Evolutionary conservation across 257 asterid species (phyloP).

Genomic region (Solanum rostratum): DNA sequence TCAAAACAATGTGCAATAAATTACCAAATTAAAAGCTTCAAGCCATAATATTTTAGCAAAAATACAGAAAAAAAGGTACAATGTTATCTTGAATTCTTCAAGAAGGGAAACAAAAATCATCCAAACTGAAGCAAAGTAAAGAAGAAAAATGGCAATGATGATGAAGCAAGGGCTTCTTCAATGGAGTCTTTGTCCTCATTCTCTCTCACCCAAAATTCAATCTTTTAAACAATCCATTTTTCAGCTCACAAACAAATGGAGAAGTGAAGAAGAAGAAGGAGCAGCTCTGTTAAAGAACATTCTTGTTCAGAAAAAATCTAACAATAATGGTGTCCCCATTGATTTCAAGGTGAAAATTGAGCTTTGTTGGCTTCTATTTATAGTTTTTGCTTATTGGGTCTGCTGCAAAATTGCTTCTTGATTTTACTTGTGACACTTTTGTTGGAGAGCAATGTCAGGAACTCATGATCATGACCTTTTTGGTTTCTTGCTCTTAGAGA

Average conservation of each 20-base stretch:
- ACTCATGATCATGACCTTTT: neutral
- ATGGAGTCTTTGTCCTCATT: constrained; percentile 39
- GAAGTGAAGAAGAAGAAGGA: neutral
- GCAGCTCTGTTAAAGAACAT: neutral
- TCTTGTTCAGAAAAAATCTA: neutral
- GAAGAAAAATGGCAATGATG: constrained; percentile 30
- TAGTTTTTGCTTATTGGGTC: neutral
- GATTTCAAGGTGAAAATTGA: neutral
- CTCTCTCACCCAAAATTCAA: constrained; percentile 11
- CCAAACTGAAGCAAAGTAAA: neutral
- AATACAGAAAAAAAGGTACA: neutral
- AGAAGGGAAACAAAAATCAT: neutral
- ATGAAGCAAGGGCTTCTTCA: constrained; percentile 45
- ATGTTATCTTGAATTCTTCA: constrained; percentile 1
- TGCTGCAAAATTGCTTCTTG: neutral
- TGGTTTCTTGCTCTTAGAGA: neutral
- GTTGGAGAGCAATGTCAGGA: neutral
- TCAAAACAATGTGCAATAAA: neutral
- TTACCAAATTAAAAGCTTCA: neutral
- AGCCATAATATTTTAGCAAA: neutral
- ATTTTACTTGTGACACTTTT: neutral
- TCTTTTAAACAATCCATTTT: constrained; percentile 17
- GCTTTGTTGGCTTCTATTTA: neutral
- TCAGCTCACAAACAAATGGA: neutral
- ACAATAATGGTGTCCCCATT: neutral